These are phyloP conservation scores for Tolypocladium nubicola DNA, from an alignment of 2,329 filamentous ascomycete species.

Conservation along the genomic window DNA sequence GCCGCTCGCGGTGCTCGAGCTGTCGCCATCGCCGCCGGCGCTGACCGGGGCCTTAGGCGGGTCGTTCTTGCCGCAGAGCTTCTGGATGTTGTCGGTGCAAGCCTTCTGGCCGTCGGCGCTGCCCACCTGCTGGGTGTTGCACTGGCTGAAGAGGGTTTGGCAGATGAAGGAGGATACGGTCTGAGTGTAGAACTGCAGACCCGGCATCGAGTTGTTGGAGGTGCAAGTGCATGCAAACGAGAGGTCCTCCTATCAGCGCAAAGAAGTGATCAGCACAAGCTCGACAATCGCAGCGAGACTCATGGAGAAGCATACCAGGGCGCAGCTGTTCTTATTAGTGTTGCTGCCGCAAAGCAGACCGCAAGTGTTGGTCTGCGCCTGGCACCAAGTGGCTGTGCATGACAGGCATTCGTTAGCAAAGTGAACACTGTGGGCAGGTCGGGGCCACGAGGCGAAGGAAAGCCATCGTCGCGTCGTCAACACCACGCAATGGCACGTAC, in stretches of 20 bases:
- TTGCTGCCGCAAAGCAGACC: conserved; percentile 31
- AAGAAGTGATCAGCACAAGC: conserved; percentile 1
- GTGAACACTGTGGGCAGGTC: not conserved
- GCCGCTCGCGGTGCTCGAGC: conserved; percentile 15
- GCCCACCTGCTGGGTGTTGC: conserved; percentile 31
- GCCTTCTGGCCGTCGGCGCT: conserved; percentile 31
- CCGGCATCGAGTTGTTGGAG: conserved; percentile 35
- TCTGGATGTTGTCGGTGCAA: conserved; percentile 36
- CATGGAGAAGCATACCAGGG: conserved; percentile 26
- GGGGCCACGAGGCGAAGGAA: not conserved
- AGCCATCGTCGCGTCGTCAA: not conserved
- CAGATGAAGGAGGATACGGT: conserved; percentile 45
- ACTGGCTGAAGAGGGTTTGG: conserved; percentile 34
- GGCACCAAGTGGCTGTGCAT: conserved; percentile 38
- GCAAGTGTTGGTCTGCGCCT: conserved; percentile 40
- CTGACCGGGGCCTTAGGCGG: conserved; percentile 22
- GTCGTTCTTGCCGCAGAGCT: conserved; percentile 30
- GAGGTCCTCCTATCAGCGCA: conserved; percentile 22
- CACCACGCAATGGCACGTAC: conserved; percentile 23
- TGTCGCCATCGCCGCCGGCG: conserved; percentile 7
- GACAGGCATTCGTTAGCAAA: conserved; percentile 2
- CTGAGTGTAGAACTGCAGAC: conserved; percentile 41
- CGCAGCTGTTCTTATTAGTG: conserved; percentile 32
- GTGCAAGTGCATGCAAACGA: conserved; percentile 38
- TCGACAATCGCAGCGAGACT: not conserved